A percentile compares a stretch with the other conserved stretches of the same genome.
Conservation (phyloP, 2,329 filamentous ascomycete genomes). For the Hortaea sp. region DNA sequence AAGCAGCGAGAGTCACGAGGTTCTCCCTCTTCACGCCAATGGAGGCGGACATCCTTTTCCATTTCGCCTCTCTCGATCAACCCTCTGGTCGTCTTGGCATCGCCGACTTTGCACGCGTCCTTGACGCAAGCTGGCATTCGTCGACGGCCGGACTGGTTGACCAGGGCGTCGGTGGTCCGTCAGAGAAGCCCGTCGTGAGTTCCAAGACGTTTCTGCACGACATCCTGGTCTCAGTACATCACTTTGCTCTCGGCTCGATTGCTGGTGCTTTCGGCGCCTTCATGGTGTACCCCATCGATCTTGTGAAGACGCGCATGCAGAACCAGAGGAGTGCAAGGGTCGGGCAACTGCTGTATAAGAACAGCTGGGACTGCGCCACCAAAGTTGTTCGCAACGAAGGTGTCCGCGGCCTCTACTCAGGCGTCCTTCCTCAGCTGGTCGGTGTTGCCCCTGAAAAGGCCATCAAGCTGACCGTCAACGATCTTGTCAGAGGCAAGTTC, state of each 20-base stretch:
- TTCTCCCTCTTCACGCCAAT: constrained; percentile 97
- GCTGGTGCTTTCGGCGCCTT: constrained; percentile 97
- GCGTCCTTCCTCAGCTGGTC: constrained; percentile 87
- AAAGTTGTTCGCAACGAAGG: constrained; percentile 94
- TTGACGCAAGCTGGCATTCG: constrained; percentile 74
- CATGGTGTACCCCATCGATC: constrained; percentile 98
- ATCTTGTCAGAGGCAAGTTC: constrained; percentile 69
- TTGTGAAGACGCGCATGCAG: constrained; percentile 97
- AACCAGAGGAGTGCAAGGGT: constrained; percentile 80
- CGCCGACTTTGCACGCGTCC: constrained; percentile 82
- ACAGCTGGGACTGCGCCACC: constrained; percentile 87
- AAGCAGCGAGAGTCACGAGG: constrained; percentile 79
- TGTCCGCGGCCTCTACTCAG: constrained; percentile 80
- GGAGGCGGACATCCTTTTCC: constrained; percentile 97
- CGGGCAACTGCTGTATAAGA: constrained; percentile 87
- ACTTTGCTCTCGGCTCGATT: constrained; percentile 79
- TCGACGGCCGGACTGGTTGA: constrained; percentile 25
- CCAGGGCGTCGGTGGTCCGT: constrained; percentile 39
- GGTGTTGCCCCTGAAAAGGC: constrained; percentile 99
- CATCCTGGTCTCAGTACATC: constrained; percentile 69
- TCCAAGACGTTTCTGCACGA: constrained; percentile 51
- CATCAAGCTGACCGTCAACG: constrained; percentile 98
- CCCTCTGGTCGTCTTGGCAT: constrained; percentile 76
- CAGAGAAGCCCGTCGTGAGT: constrained; percentile 45
- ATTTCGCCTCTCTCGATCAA: constrained; percentile 89